phyloP scores from a whole-genome alignment of 1,284 basidiomycete species.

The Xerocomus nothofagi region DNA sequence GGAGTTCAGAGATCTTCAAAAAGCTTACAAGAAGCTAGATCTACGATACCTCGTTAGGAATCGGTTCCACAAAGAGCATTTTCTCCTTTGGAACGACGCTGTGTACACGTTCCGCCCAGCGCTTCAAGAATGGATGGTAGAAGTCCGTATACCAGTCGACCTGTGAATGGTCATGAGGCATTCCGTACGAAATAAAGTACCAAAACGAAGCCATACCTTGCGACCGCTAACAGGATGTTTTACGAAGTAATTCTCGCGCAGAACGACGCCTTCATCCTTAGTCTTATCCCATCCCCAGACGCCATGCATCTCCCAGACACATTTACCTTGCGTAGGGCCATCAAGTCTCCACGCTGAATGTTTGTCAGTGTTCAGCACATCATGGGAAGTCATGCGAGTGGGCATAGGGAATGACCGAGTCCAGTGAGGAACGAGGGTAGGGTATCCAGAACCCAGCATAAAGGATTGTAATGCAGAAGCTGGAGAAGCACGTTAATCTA shows the following conservation, averaged over 20 bases:
- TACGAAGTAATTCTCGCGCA: slow-evolving; percentile 87
- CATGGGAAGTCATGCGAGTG: slow-evolving; percentile 60
- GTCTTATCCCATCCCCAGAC: slow-evolving; percentile 89
- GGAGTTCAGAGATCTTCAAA: slow-evolving; percentile 7
- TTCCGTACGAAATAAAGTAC: background rate
- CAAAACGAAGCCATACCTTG: slow-evolving; percentile 43
- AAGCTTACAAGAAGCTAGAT: background rate
- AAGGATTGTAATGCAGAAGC: slow-evolving; percentile 85
- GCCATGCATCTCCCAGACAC: slow-evolving; percentile 89
- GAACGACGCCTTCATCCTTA: slow-evolving; percentile 69
- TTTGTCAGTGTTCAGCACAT: slow-evolving; percentile 56
- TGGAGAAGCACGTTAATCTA: slow-evolving; percentile 28
- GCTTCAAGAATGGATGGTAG: slow-evolving; percentile 79
- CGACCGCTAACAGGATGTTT: slow-evolving; percentile 62
- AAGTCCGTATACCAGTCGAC: slow-evolving; percentile 85
- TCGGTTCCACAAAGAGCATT: slow-evolving; percentile 76
- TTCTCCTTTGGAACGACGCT: slow-evolving; percentile 53
- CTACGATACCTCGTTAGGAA: slow-evolving; percentile 84
- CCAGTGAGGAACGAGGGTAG: slow-evolving; percentile 72
- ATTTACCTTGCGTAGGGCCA: slow-evolving; percentile 69
- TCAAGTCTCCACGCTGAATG: slow-evolving; percentile 68
- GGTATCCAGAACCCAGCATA: slow-evolving; percentile 78
- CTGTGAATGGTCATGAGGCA: slow-evolving; percentile 33
- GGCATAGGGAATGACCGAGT: slow-evolving; percentile 85
- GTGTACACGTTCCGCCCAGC: slow-evolving; percentile 74